A percentile compares a stretch with the other conserved stretches of the same genome.
Conservation (phyloP, 2,329 filamentous ascomycete species). For the Penicillium sp. region DNA sequence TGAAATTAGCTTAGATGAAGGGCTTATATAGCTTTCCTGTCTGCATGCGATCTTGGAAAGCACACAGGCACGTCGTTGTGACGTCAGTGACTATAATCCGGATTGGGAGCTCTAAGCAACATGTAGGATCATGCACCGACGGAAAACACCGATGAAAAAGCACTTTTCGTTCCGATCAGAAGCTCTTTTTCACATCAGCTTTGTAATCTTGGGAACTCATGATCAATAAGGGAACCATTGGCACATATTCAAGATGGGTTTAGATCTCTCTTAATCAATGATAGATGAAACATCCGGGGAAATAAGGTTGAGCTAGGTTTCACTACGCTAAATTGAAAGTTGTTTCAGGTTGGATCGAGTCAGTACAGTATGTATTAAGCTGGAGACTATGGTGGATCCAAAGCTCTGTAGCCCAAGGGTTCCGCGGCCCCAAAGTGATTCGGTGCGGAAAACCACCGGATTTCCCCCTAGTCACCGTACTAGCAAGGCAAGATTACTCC, state of each 20-base stretch:
- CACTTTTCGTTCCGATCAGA: too few species aligned
- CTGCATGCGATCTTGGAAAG: constrained; percentile 6
- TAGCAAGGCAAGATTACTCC: too few species aligned
- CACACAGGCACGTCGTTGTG: constrained; percentile 22
- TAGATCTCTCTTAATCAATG: not conserved
- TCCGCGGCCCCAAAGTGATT: too few species aligned
- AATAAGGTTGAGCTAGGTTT: not conserved
- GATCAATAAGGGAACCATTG: not conserved
- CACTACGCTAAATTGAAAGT: not conserved
- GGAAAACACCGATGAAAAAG: not conserved
- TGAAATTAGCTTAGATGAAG: not conserved
- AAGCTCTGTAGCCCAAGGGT: too few species aligned
- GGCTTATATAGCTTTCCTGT: not conserved
- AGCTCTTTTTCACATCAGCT: too few species aligned
- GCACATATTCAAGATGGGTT: too few species aligned
- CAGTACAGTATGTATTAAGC: too few species aligned
- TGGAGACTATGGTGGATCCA: too few species aligned
- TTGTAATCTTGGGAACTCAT: not conserved
- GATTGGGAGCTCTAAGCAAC: constrained; percentile 4
- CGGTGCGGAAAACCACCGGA: too few species aligned
- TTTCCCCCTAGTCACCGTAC: too few species aligned
- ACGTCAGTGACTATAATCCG: constrained; percentile 25
- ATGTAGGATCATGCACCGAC: not conserved
- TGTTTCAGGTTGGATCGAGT: too few species aligned
- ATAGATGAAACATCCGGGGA: not conserved